phyloP scores from a whole-genome alignment of 495 filamentous ascomycete species.

The Trichocladium antarcticum region DNA sequence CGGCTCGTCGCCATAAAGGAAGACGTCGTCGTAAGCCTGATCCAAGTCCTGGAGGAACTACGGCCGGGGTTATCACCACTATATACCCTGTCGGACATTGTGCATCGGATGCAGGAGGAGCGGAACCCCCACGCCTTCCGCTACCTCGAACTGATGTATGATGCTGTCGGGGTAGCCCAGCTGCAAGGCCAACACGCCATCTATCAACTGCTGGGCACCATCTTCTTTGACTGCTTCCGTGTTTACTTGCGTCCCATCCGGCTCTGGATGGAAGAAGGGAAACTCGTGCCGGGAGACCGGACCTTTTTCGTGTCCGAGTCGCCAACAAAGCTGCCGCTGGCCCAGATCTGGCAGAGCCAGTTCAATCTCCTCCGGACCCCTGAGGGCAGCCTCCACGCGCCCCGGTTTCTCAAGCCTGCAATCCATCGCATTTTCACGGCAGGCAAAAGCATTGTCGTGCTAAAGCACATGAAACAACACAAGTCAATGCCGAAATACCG shows the following conservation, averaged over 20 bases:
- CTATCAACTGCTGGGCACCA: conserved; percentile 48
- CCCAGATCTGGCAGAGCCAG: conserved; percentile 64
- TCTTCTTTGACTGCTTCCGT: conserved; percentile 77
- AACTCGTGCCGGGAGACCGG: conserved; percentile 48
- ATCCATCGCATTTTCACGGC: conserved; percentile 65
- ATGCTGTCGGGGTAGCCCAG: conserved; percentile 55
- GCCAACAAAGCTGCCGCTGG: conserved; percentile 45
- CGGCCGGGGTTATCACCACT: conserved; percentile 44
- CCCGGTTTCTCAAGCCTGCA: conserved; percentile 59
- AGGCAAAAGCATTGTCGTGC: conserved; percentile 77
- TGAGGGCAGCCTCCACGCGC: conserved; percentile 49
- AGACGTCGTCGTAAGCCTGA: conserved; percentile 44
- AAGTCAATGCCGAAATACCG: conserved; percentile 10
- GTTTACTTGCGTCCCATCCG: conserved; percentile 71
- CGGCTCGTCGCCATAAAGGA: conserved; percentile 33
- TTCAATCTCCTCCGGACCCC: conserved; percentile 50
- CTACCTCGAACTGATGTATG: conserved; percentile 65
- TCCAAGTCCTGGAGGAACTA: conserved; percentile 52
- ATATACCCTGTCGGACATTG: conserved; percentile 40
- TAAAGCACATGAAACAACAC: conserved; percentile 51
- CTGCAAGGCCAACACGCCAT: conserved; percentile 49
- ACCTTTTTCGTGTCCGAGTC: conserved; percentile 64
- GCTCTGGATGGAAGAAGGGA: conserved; percentile 76
- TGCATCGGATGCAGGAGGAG: conserved; percentile 30
- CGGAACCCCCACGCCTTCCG: conserved; percentile 39